Evolutionary conservation across 2,329 filamentous ascomycete species (phyloP), one percentile per base, ranked within the genome.

Genomic region (Penicillium sp.): DNA sequence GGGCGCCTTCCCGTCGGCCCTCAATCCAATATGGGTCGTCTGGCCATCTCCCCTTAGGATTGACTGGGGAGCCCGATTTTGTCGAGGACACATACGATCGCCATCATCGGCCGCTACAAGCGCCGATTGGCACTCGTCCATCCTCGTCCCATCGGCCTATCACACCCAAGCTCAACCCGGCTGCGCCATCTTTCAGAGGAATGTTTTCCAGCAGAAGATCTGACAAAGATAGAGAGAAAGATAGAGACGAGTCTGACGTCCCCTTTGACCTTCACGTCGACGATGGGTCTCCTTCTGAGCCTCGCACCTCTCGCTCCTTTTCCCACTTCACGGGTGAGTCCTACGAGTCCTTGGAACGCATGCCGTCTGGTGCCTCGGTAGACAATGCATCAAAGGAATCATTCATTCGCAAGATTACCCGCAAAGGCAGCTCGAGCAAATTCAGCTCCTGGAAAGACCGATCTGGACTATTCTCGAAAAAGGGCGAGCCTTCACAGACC

Each of bases 121-220:
- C 84, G 3, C 85, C 85, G 1, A 97, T 98, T 63, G 93, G 93
- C 24, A 96, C 91, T 47, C 86, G 88, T 3, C 91, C 89, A 72
- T 72, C 83, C 67, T 79, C 80, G 47, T 79, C 80, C 68, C 78
- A 87, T 70, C 73, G 86, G 73, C 77, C 75, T 52, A 69, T 80
- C 41, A 79, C 87, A 75, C 67, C 86, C 47, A 82, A 83, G 65
- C 82, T 98, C 27, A 98, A 99, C 67, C 95, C 95, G 8, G 85
- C 90, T 7, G 95, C 93, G 0, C 93, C 93, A 9, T 90, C 89
- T 1, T 98, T 98, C 71, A 93, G 89, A 75, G 87, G 83, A 10
- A 83, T 87, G 37, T 85, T 95, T 57, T 84, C 60, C 16, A 61
- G 86, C 65, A 76, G 74, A 63, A 77, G 74, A 50, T 75, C 77